Evolutionary conservation across 805 yeast species (phyloP).

Genomic region (Yamadazyma tumulicola): DNA sequence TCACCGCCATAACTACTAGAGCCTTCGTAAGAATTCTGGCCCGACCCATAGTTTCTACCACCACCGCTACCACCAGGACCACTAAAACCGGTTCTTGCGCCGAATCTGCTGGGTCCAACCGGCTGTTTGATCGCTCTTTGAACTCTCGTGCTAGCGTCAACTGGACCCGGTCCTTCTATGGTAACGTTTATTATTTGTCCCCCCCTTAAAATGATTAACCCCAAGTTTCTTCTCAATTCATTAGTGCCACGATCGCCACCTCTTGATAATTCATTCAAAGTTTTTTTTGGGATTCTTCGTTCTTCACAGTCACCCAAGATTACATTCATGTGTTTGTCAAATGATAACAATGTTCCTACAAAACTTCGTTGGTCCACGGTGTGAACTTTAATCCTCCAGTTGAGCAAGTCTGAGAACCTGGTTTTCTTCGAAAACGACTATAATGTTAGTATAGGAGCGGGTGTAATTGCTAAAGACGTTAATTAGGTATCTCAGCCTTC

Average conservation of each 20-base stretch:
- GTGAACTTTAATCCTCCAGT: conserved; percentile 68
- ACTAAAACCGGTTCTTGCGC: too few relatives aligned
- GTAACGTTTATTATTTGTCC: conserved; percentile 74
- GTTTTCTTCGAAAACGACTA: conserved; percentile 32
- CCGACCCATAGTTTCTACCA: too few relatives aligned
- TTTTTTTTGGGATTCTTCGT: conserved; percentile 66
- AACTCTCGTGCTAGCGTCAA: conserved; percentile 31
- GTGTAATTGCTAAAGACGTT: too few relatives aligned
- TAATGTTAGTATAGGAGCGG: not conserved
- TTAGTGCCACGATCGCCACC: conserved; percentile 12
- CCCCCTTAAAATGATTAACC: conserved; percentile 82
- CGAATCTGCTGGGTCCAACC: conserved; percentile 15
- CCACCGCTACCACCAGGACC: too few relatives aligned
- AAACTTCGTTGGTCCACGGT: conserved; percentile 76
- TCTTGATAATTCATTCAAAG: conserved; percentile 33
- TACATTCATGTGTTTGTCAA: conserved; percentile 84
- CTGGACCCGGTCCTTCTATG: conserved; percentile 61
- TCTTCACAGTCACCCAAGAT: conserved; percentile 85
- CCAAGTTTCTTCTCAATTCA: conserved; percentile 65
- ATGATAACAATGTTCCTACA: conserved; percentile 79
- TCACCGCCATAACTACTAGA: too few relatives aligned
- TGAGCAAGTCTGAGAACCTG: conserved; percentile 60
- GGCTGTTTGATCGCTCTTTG: conserved; percentile 34
- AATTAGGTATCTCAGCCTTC: too few relatives aligned
- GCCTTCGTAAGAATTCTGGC: too few relatives aligned